These are phyloP conservation scores for Polygonum aviculare DNA, from an alignment of 148 eudicot species.

Conservation along the genomic window DNA sequence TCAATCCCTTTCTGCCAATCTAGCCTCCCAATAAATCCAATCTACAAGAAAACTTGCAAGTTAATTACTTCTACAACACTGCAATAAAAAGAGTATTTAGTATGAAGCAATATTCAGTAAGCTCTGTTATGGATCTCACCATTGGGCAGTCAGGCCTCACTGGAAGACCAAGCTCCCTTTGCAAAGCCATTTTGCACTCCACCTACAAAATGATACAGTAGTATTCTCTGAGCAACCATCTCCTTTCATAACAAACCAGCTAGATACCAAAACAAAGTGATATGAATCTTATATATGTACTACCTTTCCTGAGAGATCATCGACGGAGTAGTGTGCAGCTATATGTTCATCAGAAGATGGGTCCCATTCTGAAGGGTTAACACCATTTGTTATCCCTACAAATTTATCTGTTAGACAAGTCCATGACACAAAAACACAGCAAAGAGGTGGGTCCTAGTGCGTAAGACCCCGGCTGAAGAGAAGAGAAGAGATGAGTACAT, in stretches of 20 bases:
- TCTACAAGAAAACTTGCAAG: constrained; percentile 29
- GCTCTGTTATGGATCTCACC: constrained; percentile 34
- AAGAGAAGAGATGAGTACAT: constrained; percentile 7
- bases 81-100: neutral
- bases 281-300: neutral
- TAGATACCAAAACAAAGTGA: neutral
- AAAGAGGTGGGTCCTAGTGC: neutral
- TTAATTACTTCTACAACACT: constrained; percentile 1
- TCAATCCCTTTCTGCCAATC: constrained; percentile 96
- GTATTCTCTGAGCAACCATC: neutral
- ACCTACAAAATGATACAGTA: constrained; percentile 40
- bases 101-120: neutral
- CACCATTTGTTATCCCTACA: constrained; percentile 84
- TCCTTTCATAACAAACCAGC: neutral
- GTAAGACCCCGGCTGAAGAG: neutral
- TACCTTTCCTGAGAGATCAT: constrained; percentile 95
- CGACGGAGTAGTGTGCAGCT: constrained; percentile 52
- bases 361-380: constrained; percentile 65
- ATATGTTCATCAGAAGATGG: constrained; percentile 71
- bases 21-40: constrained; percentile 93
- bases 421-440: neutral
- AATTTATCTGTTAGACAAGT: neutral
- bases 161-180: constrained; percentile 87
- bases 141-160: constrained; percentile 72
- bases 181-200: constrained; percentile 67